Evolutionary conservation across 208 protist genomes (phyloP), one percentile per base, ranked within the genome.

Genomic region (Borovskyia barvae): DNA sequence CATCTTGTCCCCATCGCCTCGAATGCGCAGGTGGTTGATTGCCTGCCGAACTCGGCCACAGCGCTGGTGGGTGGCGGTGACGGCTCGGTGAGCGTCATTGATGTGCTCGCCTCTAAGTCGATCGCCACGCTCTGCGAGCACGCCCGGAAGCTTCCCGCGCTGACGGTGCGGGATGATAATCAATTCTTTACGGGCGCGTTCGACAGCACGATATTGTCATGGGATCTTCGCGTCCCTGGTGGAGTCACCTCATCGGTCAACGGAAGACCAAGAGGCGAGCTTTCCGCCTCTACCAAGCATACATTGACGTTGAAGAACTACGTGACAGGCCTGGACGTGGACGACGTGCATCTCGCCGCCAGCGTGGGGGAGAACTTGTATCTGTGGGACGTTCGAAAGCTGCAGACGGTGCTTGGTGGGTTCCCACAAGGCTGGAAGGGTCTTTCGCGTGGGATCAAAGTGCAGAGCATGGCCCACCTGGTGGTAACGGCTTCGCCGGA

Each of bases 171-270:
- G 3, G 80, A 90, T 30, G 68, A 82, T 43, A 75, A 81, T 30
- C 76, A 89, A 36, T 91, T 90, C 51, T 91, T 94, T 58, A 90
- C 80, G 3, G 87, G 87, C 15, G 74, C 72, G 33, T 91, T 91
- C 62, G 87, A 94, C 51, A 81, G 80, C 53, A 84, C 52, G 45
- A 85, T 94, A 57, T 66, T 84, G n/a, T 87, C 72, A 12, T 94
- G 87, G 82, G 87, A 94, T 63, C 63, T 85, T 48, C 80, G 87
- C 9, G 67, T 75, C 50, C 73, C 79, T 1, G 68, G 63, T 26
- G 77, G 64, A 11, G 52, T 82, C 29, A 67, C 56, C n/a, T 71
- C 64, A 2, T 54, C 39, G 15, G 68, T 74, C 46, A 42, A 66
- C 17, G 63, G 36, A 35, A 33, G 35, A n/a, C 11, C 11, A 8